These are phyloP conservation scores for Phyllosticta citribraziliensis DNA, from an alignment of 2,329 filamentous ascomycete genomes.

Conservation along the genomic window DNA sequence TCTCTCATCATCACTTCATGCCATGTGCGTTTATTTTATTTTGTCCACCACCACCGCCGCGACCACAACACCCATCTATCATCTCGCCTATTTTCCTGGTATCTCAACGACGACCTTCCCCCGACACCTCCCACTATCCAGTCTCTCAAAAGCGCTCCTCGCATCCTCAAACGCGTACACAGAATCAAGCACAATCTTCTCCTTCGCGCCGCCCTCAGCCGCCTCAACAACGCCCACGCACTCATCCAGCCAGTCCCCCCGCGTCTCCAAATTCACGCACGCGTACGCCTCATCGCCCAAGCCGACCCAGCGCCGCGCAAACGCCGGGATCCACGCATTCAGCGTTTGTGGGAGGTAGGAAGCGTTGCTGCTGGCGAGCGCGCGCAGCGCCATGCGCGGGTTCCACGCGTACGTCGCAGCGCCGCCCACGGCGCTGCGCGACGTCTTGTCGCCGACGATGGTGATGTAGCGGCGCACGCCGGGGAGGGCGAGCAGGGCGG, in stretches of 20 bases:
- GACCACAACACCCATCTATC: too few relatives aligned
- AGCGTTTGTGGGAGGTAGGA: too few relatives aligned
- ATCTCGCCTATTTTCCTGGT: too few relatives aligned
- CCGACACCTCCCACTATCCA: conserved; percentile 1
- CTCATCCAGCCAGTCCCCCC: conserved; percentile 2
- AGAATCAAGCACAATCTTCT: neutral
- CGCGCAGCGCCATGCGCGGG: conserved; percentile 2
- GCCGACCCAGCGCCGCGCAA: neutral
- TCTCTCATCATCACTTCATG: too few relatives aligned
- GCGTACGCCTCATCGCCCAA: neutral
- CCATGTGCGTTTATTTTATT: too few relatives aligned
- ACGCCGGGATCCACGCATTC: neutral
- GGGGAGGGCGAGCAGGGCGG: conserved; percentile 32
- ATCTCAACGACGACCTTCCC: neutral
- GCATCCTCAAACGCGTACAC: neutral
- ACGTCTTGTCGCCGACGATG: conserved; percentile 29
- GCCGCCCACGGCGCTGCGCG: conserved; percentile 30
- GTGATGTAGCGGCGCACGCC: conserved; percentile 26
- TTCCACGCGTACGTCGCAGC: conserved; percentile 20
- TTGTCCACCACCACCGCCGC: too few relatives aligned
- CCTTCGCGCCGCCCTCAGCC: neutral
- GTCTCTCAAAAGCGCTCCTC: neutral
- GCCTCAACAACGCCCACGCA: neutral
- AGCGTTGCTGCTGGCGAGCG: neutral
- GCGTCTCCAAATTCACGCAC: conserved; percentile 2